A percentile compares a stretch with the other conserved stretches of the same genome.
Conservation (phyloP, 495 filamentous ascomycete genomes). For the Bryoglossum gracile region DNA sequence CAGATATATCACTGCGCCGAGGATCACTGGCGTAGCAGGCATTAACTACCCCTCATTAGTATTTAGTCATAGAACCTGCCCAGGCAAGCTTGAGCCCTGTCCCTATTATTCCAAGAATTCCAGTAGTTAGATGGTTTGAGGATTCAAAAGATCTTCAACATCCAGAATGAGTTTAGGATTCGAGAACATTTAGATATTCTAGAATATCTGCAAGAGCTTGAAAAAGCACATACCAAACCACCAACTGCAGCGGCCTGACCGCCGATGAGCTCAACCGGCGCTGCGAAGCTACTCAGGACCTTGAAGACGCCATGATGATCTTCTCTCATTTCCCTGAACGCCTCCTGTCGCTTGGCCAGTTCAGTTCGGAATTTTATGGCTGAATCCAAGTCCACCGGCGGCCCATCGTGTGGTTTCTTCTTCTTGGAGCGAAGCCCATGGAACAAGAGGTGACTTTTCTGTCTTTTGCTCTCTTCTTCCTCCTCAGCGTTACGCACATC, state of each 20-base stretch:
- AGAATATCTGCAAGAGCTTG: no score
- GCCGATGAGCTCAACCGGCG: slow-evolving; percentile 4
- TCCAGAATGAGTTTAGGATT: no score
- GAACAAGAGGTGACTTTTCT: not conserved
- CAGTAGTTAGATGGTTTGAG: no score
- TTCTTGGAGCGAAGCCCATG: not conserved
- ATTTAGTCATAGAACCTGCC: not conserved
- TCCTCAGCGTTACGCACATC: not conserved
- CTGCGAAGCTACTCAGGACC: not conserved
- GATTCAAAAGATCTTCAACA: no score
- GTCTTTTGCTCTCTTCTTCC: not conserved
- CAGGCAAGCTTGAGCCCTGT: not conserved
- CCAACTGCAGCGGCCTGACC: slow-evolving; percentile 5
- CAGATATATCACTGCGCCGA: slow-evolving; percentile 8
- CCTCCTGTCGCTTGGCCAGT: not conserved
- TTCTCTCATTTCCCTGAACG: not conserved
- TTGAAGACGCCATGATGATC: slow-evolving; percentile 4
- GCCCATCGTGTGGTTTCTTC: not conserved
- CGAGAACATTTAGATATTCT: no score
- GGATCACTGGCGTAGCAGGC: slow-evolving; percentile 1
- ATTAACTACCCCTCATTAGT: not conserved
- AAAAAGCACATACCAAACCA: slow-evolving; percentile 4
- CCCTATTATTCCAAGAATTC: no score
- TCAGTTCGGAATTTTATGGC: not conserved
- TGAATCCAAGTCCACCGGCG: not conserved